Evolutionary conservation across 768 basidiomycete species (phyloP).

Genomic region (Suillus hirtellus): DNA sequence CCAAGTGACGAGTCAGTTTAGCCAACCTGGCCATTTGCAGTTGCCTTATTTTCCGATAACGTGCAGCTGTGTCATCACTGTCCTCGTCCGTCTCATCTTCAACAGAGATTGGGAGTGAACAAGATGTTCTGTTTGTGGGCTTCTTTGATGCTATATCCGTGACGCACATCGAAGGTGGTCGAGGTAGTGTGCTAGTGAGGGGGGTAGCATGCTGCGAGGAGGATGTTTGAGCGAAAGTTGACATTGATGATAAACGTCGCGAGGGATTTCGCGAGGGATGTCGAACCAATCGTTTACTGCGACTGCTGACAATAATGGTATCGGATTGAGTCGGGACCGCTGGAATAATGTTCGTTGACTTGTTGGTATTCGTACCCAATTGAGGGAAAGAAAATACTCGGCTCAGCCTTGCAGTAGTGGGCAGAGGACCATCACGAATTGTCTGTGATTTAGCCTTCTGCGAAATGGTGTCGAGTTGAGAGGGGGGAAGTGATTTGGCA

Average conservation of each 20-base stretch:
- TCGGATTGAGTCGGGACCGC: not conserved
- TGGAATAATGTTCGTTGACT: not conserved
- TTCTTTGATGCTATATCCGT: constrained; percentile 16
- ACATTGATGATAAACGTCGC: constrained; percentile 3
- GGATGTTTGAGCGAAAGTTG: constrained; percentile 9
- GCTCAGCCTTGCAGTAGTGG: constrained; percentile 40
- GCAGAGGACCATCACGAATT: constrained; percentile 35
- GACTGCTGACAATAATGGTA: not conserved
- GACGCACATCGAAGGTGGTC: constrained; percentile 15
- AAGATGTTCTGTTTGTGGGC: constrained; percentile 15
- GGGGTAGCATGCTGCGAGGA: constrained; percentile 7
- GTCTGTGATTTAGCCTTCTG: constrained; percentile 22
- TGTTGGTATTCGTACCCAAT: constrained; percentile 12
- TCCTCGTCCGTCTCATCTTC: constrained; percentile 10
- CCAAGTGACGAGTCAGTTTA: constrained; percentile 39
- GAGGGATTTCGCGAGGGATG: constrained; percentile 7
- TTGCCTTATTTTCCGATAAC: constrained; percentile 22
- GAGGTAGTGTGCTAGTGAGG: constrained; percentile 12
- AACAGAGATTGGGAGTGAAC: constrained; percentile 18
- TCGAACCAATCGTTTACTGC: constrained; percentile 5
- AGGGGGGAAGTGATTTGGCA: not conserved
- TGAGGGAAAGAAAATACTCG: constrained; percentile 42
- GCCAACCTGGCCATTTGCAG: constrained; percentile 33
- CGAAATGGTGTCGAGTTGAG: constrained; percentile 13
- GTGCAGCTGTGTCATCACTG: constrained; percentile 11